A percentile compares a stretch with the other conserved stretches of the same genome.
phyloP scores from a whole-genome alignment of 371 early-diverging fungal species.

The Rhizopus microsporus region DNA sequence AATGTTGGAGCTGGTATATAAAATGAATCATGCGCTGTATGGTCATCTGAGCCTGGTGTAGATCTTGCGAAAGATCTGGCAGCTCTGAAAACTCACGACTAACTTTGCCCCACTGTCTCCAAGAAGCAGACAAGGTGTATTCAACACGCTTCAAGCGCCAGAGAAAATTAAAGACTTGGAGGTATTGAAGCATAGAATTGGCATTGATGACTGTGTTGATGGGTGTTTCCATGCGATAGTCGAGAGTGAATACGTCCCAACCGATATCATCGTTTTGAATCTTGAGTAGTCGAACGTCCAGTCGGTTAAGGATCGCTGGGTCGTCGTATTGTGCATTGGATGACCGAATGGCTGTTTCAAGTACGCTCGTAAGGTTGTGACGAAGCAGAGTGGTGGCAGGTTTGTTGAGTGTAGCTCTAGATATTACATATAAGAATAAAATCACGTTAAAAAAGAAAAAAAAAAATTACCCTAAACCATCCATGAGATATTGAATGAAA shows the following conservation, averaged over 20 bases:
- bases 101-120: slow-evolving; percentile 80
- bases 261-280: slow-evolving; percentile 74
- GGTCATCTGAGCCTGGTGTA: slow-evolving; percentile 67
- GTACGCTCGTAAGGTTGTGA: slow-evolving; percentile 84
- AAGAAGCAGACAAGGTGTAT: slow-evolving; percentile 68
- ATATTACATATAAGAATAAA: neutral
- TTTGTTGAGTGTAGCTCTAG: slow-evolving; percentile 65
- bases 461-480: slow-evolving; percentile 32
- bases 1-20: slow-evolving; percentile 89
- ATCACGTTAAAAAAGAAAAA: slow-evolving; percentile 45
- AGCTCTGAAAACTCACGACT: slow-evolving; percentile 54
- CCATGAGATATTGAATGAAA: slow-evolving; percentile 89
- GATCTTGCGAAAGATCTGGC: slow-evolving; percentile 47
- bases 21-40: slow-evolving; percentile 93
- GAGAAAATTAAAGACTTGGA: slow-evolving; percentile 82
- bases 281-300: slow-evolving; percentile 78
- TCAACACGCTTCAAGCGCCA: slow-evolving; percentile 91
- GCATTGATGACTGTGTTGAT: slow-evolving; percentile 82
- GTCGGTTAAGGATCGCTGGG: slow-evolving; percentile 72
- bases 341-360: slow-evolving; percentile 87
- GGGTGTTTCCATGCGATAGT: slow-evolving; percentile 84
- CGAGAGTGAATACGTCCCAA: slow-evolving; percentile 92
- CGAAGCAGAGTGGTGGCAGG: slow-evolving; percentile 79
- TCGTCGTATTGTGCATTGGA: slow-evolving; percentile 91
- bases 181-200: slow-evolving; percentile 78